A percentile compares a stretch with the other conserved stretches of the same genome.
These are phyloP conservation scores for Trichosporon faecale DNA, from an alignment of 1,284 basidiomycete genomes.

Conservation along the genomic window DNA sequence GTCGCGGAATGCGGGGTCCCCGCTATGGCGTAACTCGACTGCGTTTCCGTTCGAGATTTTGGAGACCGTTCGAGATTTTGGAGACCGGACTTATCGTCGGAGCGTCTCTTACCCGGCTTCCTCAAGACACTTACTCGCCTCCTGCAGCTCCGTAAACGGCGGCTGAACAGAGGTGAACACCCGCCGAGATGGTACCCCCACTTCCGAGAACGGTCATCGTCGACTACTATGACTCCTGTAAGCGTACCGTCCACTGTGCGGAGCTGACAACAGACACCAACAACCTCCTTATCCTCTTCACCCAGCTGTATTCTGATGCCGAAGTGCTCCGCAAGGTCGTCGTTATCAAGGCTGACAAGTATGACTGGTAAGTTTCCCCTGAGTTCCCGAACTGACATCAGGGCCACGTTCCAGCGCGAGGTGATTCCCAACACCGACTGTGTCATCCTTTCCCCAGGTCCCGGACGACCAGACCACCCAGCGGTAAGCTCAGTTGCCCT, in stretches of 20 bases:
- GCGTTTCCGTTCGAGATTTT: not conserved
- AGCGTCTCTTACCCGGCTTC: not conserved
- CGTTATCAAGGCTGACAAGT: constrained; percentile 50
- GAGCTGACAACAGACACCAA: constrained; percentile 44
- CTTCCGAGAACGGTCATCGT: constrained; percentile 51
- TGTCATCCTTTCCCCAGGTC: constrained; percentile 52
- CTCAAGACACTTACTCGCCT: not conserved
- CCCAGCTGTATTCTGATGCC: constrained; percentile 44
- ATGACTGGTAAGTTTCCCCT: constrained; percentile 40
- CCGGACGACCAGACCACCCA: constrained; percentile 49
- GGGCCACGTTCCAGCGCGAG: constrained; percentile 41
- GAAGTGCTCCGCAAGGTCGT: constrained; percentile 50
- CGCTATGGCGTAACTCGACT: not conserved
- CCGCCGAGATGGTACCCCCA: constrained; percentile 23
- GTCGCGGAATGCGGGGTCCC: constrained; percentile 5
- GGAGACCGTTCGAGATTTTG: constrained; percentile 1
- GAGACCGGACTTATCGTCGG: not conserved
- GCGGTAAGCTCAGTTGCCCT: constrained; percentile 25
- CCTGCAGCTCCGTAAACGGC: not conserved
- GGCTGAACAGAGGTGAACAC: not conserved
- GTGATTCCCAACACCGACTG: constrained; percentile 51
- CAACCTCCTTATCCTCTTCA: constrained; percentile 52
- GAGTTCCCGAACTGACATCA: constrained; percentile 19
- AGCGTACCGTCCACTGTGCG: constrained; percentile 15
- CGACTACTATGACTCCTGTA: constrained; percentile 53